Evolutionary conservation across 345 rosid species (phyloP).

Genomic region (Viola odorata): DNA sequence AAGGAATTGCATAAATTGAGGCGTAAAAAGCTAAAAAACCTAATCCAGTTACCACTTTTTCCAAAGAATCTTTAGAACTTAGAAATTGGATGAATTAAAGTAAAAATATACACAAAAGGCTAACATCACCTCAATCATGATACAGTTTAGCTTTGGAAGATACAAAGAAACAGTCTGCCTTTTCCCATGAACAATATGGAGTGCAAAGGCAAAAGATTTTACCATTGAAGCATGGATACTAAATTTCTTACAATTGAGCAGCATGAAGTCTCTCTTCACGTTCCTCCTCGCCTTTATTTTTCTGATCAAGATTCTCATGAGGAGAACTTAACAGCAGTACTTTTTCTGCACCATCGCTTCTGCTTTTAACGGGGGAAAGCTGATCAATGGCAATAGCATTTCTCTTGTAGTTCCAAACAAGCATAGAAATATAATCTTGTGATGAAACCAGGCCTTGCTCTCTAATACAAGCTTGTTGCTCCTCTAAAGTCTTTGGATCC

Average conservation of each 20-base stretch:
- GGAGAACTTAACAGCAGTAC: conserved; percentile 13
- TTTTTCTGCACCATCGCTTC: conserved; percentile 16
- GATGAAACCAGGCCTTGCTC: conserved; percentile 88
- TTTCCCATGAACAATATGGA: background rate
- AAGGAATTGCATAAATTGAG: too few species aligned
- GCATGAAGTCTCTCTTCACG: conserved; percentile 13
- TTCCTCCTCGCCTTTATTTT: conserved; percentile 15
- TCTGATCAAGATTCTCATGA: background rate
- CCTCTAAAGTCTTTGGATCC: conserved; percentile 69
- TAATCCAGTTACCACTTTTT: too few species aligned
- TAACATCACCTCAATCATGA: too few species aligned
- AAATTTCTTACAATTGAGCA: conserved; percentile 15
- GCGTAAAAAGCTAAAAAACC: too few species aligned
- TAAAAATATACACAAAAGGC: too few species aligned
- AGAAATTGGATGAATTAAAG: too few species aligned
- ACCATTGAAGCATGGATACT: background rate
- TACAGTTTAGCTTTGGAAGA: too few species aligned
- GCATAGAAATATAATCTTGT: conserved; percentile 84
- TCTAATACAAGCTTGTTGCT: conserved; percentile 53
- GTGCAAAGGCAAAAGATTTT: background rate
- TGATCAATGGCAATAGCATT: conserved; percentile 66
- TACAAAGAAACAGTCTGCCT: background rate
- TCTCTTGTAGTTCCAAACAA: conserved; percentile 96
- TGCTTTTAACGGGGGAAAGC: conserved; percentile 41
- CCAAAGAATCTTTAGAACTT: too few species aligned